These are phyloP conservation scores for Cudoniella acicularis DNA, from an alignment of 495 filamentous ascomycete genomes.

Conservation along the genomic window DNA sequence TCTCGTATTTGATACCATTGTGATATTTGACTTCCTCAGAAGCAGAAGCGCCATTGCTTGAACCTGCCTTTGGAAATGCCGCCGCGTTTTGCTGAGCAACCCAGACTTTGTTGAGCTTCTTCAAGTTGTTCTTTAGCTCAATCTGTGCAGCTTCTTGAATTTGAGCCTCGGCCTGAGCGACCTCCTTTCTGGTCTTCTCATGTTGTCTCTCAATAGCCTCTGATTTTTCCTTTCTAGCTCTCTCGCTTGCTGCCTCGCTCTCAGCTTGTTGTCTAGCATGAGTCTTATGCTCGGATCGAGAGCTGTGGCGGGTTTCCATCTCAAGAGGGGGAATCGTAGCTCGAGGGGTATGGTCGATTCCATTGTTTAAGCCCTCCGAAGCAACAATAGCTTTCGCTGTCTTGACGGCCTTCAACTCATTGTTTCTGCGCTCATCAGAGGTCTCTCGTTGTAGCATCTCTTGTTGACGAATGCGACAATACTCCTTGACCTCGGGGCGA, in stretches of 20 bases:
- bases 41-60: neutral
- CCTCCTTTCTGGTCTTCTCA: conserved; percentile 24
- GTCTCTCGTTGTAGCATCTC: conserved; percentile 41
- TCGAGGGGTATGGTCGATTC: neutral
- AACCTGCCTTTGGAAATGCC: neutral
- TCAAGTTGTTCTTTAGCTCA: conserved; percentile 24
- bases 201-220: conserved; percentile 16
- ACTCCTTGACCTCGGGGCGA: conserved; percentile 51
- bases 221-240: conserved; percentile 18
- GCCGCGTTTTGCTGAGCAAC: conserved; percentile 21
- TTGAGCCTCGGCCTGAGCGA: conserved; percentile 19
- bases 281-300: conserved; percentile 12
- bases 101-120: conserved; percentile 26
- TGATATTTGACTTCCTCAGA: conserved; percentile 46
- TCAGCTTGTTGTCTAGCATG: conserved; percentile 19
- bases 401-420: conserved; percentile 43
- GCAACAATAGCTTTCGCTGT: conserved; percentile 41
- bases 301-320: conserved; percentile 21
- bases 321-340: conserved; percentile 5
- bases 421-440: conserved; percentile 37
- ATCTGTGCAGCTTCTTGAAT: conserved; percentile 16
- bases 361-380: neutral
- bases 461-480: conserved; percentile 45
- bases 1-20: conserved; percentile 49
- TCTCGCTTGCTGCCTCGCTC: conserved; percentile 7